Evolutionary conservation across 768 basidiomycete species (phyloP).

Genomic region (Leucosporidium creatinivorum): DNA sequence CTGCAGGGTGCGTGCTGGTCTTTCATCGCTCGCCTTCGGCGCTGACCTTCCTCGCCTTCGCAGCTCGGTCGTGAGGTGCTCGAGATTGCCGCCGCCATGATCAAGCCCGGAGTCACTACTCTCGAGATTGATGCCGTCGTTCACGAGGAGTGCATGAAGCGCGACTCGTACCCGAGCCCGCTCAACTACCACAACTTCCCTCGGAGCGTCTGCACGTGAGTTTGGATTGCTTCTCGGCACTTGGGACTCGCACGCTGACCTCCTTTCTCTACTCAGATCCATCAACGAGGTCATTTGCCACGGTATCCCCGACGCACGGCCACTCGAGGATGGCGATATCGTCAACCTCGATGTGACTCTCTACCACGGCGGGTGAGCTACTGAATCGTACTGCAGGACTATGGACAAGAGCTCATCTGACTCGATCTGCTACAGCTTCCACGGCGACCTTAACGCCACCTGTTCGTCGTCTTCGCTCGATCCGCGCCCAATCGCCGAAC

Average conservation of each 20-base stretch:
- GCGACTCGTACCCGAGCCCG: conserved; percentile 88
- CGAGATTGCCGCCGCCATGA: conserved; percentile 75
- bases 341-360: conserved; percentile 84
- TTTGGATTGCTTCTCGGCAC: conserved; percentile 30
- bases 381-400: too few species aligned
- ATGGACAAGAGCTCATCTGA: too few species aligned
- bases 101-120: conserved; percentile 88
- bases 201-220: conserved; percentile 93
- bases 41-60: not conserved
- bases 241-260: conserved; percentile 1
- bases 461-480: conserved; percentile 11
- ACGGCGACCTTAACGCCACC: conserved; percentile 57
- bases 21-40: not conserved
- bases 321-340: conserved; percentile 85
- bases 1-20: conserved; percentile 59
- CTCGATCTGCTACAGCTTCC: conserved; percentile 58
- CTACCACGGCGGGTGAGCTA: conserved; percentile 62
- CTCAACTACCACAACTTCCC: conserved; percentile 85
- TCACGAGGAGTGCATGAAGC: conserved; percentile 81
- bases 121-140: conserved; percentile 91
- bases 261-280: conserved; percentile 49
- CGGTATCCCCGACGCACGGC: conserved; percentile 52
- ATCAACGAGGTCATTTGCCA: conserved; percentile 96
- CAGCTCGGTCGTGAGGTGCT: conserved; percentile 88
- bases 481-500: not conserved